phyloP scores from a whole-genome alignment of 805 yeast species.

The Maudiozyma bulderi region DNA sequence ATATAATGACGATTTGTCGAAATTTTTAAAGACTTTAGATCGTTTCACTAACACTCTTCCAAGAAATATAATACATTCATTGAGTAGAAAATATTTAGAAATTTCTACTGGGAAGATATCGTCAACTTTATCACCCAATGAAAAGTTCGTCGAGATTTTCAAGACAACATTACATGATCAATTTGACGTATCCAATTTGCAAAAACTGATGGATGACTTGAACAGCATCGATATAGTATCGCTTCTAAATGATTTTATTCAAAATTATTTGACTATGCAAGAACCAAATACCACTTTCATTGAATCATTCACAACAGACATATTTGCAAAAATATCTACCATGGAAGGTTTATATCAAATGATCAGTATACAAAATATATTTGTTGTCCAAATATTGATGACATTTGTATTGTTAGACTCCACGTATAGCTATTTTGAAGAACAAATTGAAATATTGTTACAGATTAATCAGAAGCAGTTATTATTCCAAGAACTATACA shows the following conservation, averaged over 20 bases:
- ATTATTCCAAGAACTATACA: conserved; percentile 18
- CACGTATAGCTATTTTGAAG: conserved; percentile 22
- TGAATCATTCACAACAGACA: conserved; percentile 18
- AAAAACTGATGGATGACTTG: conserved; percentile 33
- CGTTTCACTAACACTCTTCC: conserved; percentile 35
- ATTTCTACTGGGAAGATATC: conserved; percentile 29
- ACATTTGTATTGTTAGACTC: conserved; percentile 32
- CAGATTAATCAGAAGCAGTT: conserved; percentile 21
- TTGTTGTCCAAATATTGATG: conserved; percentile 28
- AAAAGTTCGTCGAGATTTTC: conserved; percentile 31
- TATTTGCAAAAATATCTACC: conserved; percentile 15
- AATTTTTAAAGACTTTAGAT: conserved; percentile 28
- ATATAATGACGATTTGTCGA: conserved; percentile 20
- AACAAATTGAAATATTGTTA: conserved; percentile 16
- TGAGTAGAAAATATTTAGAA: conserved; percentile 31
- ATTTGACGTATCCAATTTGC: conserved; percentile 32
- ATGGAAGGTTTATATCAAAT: conserved; percentile 24
- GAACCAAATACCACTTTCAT: conserved; percentile 10
- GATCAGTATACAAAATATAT: conserved; percentile 23
- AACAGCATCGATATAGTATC: conserved; percentile 31
- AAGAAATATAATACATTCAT: conserved; percentile 26
- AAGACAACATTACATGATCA: conserved; percentile 33
- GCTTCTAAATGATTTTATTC: conserved; percentile 32
- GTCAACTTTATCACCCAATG: conserved; percentile 25
- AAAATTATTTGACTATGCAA: conserved; percentile 14